These are phyloP conservation scores for Fusarium agapanthi DNA, from an alignment of 2,329 filamentous ascomycete species.

Conservation along the genomic window DNA sequence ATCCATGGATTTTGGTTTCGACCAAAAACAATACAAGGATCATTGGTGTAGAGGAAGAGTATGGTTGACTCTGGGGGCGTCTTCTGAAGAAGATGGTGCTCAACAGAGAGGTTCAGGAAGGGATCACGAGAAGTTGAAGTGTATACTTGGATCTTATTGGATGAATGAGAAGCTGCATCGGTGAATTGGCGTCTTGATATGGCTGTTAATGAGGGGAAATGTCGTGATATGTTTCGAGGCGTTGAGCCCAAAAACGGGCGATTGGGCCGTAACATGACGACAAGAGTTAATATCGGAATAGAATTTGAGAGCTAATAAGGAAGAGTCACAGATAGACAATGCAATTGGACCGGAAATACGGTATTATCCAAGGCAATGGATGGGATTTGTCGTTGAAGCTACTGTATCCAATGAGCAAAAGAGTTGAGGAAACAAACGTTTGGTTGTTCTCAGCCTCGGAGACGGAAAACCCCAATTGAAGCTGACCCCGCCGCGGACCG, in stretches of 20 bases:
- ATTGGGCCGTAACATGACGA: slow-evolving; percentile 17
- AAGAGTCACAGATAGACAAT: background rate
- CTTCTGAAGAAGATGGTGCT: slow-evolving; percentile 85
- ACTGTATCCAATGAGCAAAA: slow-evolving; percentile 24
- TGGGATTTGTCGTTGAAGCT: slow-evolving; percentile 29
- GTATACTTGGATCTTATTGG: slow-evolving; percentile 71
- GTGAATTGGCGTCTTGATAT: slow-evolving; percentile 46
- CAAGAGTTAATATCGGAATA: background rate
- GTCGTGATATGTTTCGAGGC: slow-evolving; percentile 3
- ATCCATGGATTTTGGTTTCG: slow-evolving; percentile 98
- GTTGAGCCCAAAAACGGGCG: slow-evolving; percentile 12
- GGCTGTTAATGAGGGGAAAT: slow-evolving; percentile 8
- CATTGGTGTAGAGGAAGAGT: slow-evolving; percentile 88
- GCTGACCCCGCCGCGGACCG: background rate
- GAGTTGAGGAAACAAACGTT: slow-evolving; percentile 2
- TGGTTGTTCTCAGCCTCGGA: slow-evolving; percentile 30
- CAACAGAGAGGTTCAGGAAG: slow-evolving; percentile 90
- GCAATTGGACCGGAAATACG: background rate
- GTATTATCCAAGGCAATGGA: background rate
- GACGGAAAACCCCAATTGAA: slow-evolving; percentile 24
- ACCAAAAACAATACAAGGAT: slow-evolving; percentile 88
- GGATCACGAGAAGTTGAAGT: slow-evolving; percentile 76
- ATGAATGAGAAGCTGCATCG: slow-evolving; percentile 52
- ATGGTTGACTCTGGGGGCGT: slow-evolving; percentile 77
- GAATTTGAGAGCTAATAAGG: background rate